Evolutionary conservation across 2,329 filamentous ascomycete genomes (phyloP).

Genomic region (Aspergillus sp.): DNA sequence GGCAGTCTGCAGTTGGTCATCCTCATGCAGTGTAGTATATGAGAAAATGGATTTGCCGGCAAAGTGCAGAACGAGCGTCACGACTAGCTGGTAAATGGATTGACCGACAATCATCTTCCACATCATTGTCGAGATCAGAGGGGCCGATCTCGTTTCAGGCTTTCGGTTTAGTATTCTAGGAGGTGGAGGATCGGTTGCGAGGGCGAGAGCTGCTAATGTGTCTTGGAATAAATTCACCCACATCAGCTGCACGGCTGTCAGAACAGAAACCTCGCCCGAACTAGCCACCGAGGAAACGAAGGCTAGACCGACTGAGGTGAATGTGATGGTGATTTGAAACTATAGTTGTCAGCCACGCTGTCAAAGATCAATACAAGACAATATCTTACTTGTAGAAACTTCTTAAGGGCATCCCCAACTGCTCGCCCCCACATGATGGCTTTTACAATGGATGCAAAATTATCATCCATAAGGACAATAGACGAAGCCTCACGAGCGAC

Average conservation of each 20-base stretch:
- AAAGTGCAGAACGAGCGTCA: slow-evolving; percentile 44
- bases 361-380: no score
- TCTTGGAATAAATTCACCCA: slow-evolving; percentile 70
- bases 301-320: slow-evolving; percentile 62
- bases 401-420: slow-evolving; percentile 72
- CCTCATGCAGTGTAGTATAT: slow-evolving; percentile 10
- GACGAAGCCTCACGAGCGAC: slow-evolving; percentile 81
- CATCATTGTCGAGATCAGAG: slow-evolving; percentile 43
- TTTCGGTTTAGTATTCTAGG: slow-evolving; percentile 53
- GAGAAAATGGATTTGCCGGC: slow-evolving; percentile 34
- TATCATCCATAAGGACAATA: slow-evolving; percentile 84
- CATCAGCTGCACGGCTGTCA: slow-evolving; percentile 62
- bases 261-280: slow-evolving; percentile 52
- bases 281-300: slow-evolving; percentile 60
- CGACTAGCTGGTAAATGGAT: slow-evolving; percentile 38
- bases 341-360: slow-evolving; percentile 1
- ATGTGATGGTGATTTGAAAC: slow-evolving; percentile 55
- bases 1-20: slow-evolving; percentile 27
- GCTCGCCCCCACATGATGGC: slow-evolving; percentile 75
- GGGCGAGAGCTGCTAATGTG: slow-evolving; percentile 61
- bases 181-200: slow-evolving; percentile 60
- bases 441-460: slow-evolving; percentile 79
- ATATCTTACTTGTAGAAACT: slow-evolving; percentile 52
- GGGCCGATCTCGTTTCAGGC: slow-evolving; percentile 42
- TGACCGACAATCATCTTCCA: slow-evolving; percentile 45